Percentiles rank a stretch among this genome's conserved stretches.
These are phyloP conservation scores for Trichoderma sp. DNA, from an alignment of 2,329 filamentous ascomycete species.

Conservation along the genomic window DNA sequence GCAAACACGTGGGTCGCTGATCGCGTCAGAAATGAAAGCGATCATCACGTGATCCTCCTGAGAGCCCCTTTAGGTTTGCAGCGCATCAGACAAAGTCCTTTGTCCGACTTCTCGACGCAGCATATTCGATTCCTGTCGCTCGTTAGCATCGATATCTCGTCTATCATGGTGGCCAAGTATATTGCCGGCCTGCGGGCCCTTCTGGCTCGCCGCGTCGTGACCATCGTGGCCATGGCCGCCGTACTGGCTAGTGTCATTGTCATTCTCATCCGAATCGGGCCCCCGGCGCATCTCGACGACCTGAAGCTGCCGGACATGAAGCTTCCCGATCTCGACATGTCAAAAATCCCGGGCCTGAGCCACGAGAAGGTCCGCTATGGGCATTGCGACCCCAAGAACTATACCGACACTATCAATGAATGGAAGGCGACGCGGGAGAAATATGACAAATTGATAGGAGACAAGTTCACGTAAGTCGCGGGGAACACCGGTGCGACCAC, in stretches of 20 bases:
- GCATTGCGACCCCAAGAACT: conserved; percentile 21
- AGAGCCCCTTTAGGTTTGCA: conserved; percentile 14
- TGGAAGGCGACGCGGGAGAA: conserved; percentile 34
- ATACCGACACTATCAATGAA: conserved; percentile 18
- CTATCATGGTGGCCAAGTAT: conserved; percentile 28
- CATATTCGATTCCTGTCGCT: conserved; percentile 23
- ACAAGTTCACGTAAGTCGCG: conserved; percentile 37
- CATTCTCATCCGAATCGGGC: conserved; percentile 23
- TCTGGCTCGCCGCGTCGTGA: conserved; percentile 20
- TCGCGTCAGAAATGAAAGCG: conserved; percentile 11
- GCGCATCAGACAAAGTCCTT: conserved; percentile 9
- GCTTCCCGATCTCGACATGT: conserved; percentile 27
- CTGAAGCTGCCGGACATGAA: conserved; percentile 20
- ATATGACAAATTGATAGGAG: conserved; percentile 45
- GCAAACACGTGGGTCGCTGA: conserved; percentile 15
- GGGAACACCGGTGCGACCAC: neutral
- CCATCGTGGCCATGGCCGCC: conserved; percentile 23
- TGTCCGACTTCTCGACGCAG: conserved; percentile 7
- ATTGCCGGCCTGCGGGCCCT: conserved; percentile 25
- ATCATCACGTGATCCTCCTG: conserved; percentile 21
- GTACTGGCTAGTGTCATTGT: conserved; percentile 25
- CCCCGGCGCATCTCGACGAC: conserved; percentile 13
- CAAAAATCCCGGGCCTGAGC: conserved; percentile 19
- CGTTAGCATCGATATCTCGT: neutral
- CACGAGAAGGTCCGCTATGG: neutral